Evolutionary conservation across 73 alveolate genomes (phyloP).

Genomic region (Paramecium tetraurelia): DNA sequence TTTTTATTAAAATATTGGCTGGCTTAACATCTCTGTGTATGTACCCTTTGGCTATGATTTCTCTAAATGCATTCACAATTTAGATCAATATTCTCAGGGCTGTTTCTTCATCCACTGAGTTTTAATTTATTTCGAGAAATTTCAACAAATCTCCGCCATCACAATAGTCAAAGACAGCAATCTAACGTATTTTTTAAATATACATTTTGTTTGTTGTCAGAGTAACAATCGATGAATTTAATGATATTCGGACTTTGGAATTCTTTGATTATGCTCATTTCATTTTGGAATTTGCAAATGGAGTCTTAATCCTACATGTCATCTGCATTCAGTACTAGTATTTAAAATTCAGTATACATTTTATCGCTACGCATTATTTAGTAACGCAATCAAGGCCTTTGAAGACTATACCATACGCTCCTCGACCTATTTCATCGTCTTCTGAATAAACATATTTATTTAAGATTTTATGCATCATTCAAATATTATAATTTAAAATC

Average conservation of each 20-base stretch:
- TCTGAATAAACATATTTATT: not conserved
- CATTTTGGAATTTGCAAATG: not conserved
- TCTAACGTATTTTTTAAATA: not conserved
- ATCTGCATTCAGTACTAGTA: not conserved
- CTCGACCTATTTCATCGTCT: conserved; percentile 39
- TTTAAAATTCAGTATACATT: not conserved
- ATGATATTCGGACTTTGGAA: not conserved
- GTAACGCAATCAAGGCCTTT: conserved; percentile 36
- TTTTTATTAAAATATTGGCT: conserved; percentile 62
- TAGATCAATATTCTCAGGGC: not conserved
- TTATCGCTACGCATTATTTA: conserved; percentile 37
- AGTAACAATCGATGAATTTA: not conserved
- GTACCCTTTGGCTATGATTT: conserved; percentile 54
- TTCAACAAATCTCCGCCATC: conserved; percentile 51
- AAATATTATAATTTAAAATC: not conserved
- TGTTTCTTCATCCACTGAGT: not conserved
- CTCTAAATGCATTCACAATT: conserved; percentile 19
- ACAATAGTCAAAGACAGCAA: conserved; percentile 31
- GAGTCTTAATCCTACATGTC: not conserved
- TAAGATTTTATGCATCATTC: not conserved
- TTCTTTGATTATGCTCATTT: not conserved
- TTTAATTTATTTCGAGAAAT: not conserved
- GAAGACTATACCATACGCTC: conserved; percentile 44
- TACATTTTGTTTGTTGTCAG: not conserved
- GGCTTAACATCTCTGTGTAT: conserved; percentile 71